Base-by-base conservation (phyloP, 441 rosid species). In the Omphalea diandra region DNA sequence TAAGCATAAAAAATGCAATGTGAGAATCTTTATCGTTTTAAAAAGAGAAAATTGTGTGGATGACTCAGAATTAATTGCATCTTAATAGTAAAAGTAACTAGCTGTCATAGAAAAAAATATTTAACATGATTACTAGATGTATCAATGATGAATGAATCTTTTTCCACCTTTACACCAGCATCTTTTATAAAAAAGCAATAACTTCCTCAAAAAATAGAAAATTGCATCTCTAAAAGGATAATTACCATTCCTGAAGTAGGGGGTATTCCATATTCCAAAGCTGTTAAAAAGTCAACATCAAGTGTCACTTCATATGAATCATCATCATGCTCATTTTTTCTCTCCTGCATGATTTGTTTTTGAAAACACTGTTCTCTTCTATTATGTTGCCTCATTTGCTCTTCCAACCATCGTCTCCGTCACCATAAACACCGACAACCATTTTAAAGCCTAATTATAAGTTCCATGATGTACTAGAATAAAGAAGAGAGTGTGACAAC, bases 171-270 rank as follows among this genome's bases (percentile, higher is more conserved):
- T 52, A 24, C 24, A 52, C 2, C 4, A 24, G 31, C n/a, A 58
- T 58, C 26, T 33, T 18, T 31, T 18, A 31, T 26, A 31, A 57
- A 40, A 57, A 31, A 31, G 40, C 10, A 22, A 52, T n/a, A 60
- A 20, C n/a, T n/a, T n/a, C n/a, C n/a, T n/a, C n/a, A n/a, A n/a
- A 26, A 35, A 32, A n/a, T n/a, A 12, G 52, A 54, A 38, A 26
- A 64, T 5, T 35, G 56, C 53, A 60, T 5, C 46, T 38, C 35
- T 35, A 22, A 56, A 56, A 56, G 38, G 47, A 62, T 31, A 29
- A 61, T 18, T 85, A 92, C 99, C 99, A 90, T 90, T 78, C 99
- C 99, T 2, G 97, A 90, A 72, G 98, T 98, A 0, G 99, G 98
- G 63, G 98, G 97, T 98, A 94, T 90, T 81, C 99, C 97, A 27